Base-by-base conservation (phyloP, 164 flowering plant species). In the Tetracentron sinense region DNA sequence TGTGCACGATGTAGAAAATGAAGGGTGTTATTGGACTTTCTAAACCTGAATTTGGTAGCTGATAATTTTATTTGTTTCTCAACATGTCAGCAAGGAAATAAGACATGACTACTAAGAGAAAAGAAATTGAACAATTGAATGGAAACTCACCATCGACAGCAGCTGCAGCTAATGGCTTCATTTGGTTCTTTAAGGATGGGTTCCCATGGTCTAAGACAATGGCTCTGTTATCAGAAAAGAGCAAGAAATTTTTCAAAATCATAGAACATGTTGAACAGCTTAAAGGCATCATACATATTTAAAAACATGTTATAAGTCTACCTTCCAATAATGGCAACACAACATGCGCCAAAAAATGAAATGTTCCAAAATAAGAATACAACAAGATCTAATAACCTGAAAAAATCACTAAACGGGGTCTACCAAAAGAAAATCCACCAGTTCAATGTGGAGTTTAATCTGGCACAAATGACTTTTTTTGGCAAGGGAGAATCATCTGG, bases 151-250 rank as follows among this genome's bases (percentile, higher is more conserved):
- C 31, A 20, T 75, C 75, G 42, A 62, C 69, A 82, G 73, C 92
- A 57, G 77, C 85, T 57, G 94, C 85, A 66, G 82, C 88, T 52
- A 82, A 42, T 66, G 83, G 78, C 82, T 82, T 88, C 54, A 74
- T 66, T 64, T 85, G 94, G 74, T 65, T 86, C 86, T 89, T 89
- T 77, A 81, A 76, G 42, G 92, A 77, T 52, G 96, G 91, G 68
- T 87, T 95, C 35, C 79, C 90, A 67, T 58, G 92, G 54, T 95
- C 97, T 63, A 95, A 66, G 61, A 89, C 78, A 74, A 92, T 88
- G 25, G 97, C 88, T 75, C 99, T 95, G 83, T 63, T 22, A 69
- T 54, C 58, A 75, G 48, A 22, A 66, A 54, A 28, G 14, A 8
- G 44, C 44, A 64, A 64, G 46, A 69, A 20, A 17, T 35, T 7